Conservation (phyloP, 176 grass and related monocot species). For the Aegilops bicornis region DNA sequence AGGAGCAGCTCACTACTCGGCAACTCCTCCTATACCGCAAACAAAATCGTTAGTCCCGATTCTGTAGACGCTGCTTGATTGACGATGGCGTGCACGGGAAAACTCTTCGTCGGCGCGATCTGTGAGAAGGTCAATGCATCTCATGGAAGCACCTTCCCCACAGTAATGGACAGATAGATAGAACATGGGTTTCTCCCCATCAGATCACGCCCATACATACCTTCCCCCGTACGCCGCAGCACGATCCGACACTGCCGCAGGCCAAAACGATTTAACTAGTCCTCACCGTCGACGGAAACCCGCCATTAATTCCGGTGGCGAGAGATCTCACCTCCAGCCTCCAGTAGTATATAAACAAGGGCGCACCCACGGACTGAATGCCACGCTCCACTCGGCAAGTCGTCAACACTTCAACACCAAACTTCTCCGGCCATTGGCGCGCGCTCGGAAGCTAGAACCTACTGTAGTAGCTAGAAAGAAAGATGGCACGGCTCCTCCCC, state of each 20-base stretch:
- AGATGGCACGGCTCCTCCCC: background rate
- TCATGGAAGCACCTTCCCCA: background rate
- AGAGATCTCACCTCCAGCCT: background rate
- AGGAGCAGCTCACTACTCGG: background rate
- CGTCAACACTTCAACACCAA: background rate
- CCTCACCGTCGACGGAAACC: background rate
- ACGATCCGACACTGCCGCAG: background rate
- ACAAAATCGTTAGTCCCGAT: background rate
- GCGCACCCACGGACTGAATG: background rate
- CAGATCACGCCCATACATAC: background rate
- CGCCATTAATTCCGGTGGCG: background rate
- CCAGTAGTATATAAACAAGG: background rate
- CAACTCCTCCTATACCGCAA: background rate
- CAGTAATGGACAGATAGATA: background rate
- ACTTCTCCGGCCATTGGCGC: background rate
- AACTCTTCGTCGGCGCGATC: background rate
- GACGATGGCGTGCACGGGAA: background rate
- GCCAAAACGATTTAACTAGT: background rate
- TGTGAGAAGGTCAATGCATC: background rate
- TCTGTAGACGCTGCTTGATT: background rate
- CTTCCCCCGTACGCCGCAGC: background rate
- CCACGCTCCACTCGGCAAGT: background rate
- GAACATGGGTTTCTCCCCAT: background rate
- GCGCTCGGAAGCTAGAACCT: background rate
- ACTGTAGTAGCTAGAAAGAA: background rate